These are phyloP conservation scores for Cystobasidium onofrii DNA, from an alignment of 768 basidiomycete species.

Conservation along the genomic window DNA sequence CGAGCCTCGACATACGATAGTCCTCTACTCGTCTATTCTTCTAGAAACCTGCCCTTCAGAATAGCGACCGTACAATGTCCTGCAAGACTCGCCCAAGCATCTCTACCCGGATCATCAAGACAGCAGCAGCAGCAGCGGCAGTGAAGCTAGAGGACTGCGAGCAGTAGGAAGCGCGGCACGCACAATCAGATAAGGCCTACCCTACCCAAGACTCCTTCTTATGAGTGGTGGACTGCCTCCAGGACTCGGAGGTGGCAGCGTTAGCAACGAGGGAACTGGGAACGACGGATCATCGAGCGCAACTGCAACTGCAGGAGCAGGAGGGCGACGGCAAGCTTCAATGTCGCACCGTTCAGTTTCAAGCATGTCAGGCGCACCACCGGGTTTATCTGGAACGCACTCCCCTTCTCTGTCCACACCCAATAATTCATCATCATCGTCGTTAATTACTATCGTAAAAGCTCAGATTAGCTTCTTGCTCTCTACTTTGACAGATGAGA, in stretches of 20 bases:
- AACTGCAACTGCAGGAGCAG: not conserved
- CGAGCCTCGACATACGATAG: too few relatives aligned
- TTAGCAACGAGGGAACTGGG: not conserved
- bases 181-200: not conserved
- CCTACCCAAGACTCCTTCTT: too few relatives aligned
- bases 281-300: not conserved
- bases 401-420: not conserved
- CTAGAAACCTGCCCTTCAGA: not conserved
- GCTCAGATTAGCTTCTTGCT: conserved; percentile 86
- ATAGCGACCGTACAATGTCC: conserved; percentile 3
- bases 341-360: not conserved
- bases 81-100: not conserved
- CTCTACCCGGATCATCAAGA: conserved; percentile 6
- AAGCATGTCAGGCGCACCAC: not conserved
- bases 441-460: conserved; percentile 43
- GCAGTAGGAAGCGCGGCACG: not conserved
- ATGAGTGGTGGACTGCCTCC: conserved; percentile 18
- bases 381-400: not conserved
- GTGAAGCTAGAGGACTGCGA: not conserved
- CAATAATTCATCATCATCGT: not conserved
- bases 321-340: not conserved
- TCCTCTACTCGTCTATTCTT: too few relatives aligned
- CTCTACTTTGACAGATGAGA: conserved; percentile 91
- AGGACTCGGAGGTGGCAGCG: not conserved
- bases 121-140: conserved; percentile 3